These are phyloP conservation scores for Globisporangium paddicum DNA, from an alignment of 352 stramenopile genomes.

Conservation along the genomic window DNA sequence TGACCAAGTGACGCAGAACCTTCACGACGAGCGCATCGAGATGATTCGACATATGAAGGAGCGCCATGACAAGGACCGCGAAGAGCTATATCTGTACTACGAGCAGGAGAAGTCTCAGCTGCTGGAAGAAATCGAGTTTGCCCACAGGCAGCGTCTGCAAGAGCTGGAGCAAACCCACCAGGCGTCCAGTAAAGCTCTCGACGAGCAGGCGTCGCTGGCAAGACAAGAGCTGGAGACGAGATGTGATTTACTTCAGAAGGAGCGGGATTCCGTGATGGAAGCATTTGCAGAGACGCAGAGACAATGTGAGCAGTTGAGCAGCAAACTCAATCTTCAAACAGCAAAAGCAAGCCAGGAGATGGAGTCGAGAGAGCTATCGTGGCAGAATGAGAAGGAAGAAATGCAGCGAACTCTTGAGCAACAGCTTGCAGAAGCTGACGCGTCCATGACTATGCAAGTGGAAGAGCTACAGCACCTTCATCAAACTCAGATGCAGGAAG, in stretches of 20 bases:
- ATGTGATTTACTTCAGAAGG: neutral
- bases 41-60: conserved; percentile 39
- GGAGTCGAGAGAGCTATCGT: neutral
- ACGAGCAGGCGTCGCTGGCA: conserved; percentile 3
- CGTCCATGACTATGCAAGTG: neutral
- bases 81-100: conserved; percentile 47
- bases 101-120: conserved; percentile 55
- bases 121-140: conserved; percentile 36
- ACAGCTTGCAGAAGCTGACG: neutral
- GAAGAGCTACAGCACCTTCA: conserved; percentile 1
- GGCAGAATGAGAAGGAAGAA: conserved; percentile 5
- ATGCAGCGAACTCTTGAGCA: neutral
- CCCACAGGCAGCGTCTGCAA: conserved; percentile 23
- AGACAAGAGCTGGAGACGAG: neutral
- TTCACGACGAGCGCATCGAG: conserved; percentile 43
- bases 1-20: conserved; percentile 46
- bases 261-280: neutral
- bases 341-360: neutral
- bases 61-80: conserved; percentile 38
- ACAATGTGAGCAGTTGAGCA: conserved; percentile 2
- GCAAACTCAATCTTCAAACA: neutral
- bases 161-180: conserved; percentile 26
- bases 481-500: neutral
- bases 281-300: conserved; percentile 3
- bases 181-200: conserved; percentile 13